Conservation (phyloP, 2,329 filamentous ascomycete genomes). For the Aaosphaeria pasadenensis region DNA sequence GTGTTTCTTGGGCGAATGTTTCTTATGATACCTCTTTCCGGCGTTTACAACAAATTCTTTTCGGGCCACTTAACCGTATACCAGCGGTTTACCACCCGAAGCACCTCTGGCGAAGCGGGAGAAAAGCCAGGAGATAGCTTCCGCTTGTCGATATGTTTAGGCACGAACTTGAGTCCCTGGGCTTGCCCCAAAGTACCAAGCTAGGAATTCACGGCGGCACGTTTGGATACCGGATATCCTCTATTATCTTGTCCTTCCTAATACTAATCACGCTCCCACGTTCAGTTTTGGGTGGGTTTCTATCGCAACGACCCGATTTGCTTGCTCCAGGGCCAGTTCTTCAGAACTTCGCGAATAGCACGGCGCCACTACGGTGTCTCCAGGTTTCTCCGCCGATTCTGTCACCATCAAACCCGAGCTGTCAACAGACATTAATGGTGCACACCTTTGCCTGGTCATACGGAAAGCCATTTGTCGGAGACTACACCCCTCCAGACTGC, state of each 20-base stretch:
- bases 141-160: no score
- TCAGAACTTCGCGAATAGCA: slow-evolving; percentile 16
- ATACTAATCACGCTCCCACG: slow-evolving; percentile 33
- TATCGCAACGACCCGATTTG: slow-evolving; percentile 13
- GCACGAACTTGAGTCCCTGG: no score
- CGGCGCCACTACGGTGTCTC: slow-evolving; percentile 57
- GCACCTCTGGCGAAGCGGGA: no score
- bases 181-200: no score
- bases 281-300: slow-evolving; percentile 18
- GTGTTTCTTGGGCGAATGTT: no score
- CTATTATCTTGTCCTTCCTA: slow-evolving; percentile 23
- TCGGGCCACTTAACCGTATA: no score
- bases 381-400: slow-evolving; percentile 67
- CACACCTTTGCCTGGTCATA: slow-evolving; percentile 72
- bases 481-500: slow-evolving; percentile 65
- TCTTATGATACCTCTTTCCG: no score
- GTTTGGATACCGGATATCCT: neutral
- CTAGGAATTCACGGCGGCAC: no score
- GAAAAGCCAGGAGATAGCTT: no score
- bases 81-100: no score
- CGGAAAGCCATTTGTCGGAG: slow-evolving; percentile 67
- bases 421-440: slow-evolving; percentile 62
- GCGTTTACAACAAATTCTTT: no score
- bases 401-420: slow-evolving; percentile 43
- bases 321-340: slow-evolving; percentile 11